Conservation (phyloP, 139 green algal genomes). For the Chlamydomonas applanata region DNA sequence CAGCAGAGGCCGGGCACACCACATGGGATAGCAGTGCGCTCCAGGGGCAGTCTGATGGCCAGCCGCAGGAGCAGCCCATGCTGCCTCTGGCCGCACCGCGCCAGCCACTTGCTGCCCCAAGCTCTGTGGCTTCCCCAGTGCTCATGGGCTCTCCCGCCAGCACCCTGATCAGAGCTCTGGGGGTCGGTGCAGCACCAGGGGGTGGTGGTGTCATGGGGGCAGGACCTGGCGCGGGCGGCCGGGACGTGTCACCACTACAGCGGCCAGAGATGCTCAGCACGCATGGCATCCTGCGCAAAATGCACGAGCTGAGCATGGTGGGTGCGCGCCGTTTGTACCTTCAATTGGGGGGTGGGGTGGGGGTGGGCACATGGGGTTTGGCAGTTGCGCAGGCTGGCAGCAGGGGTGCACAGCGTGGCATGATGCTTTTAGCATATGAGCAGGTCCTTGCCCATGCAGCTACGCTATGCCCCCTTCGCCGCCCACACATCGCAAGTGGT, state of each 20-base stretch:
- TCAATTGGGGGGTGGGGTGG: neutral
- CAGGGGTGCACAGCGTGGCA: neutral
- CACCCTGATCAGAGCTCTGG: neutral
- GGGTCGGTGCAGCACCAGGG: neutral
- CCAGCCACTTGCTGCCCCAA: neutral
- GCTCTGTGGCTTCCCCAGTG: neutral
- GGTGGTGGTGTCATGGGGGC: neutral
- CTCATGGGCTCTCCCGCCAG: slow-evolving; percentile 12
- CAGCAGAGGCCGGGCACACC: slow-evolving; percentile 14
- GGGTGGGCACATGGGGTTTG: neutral
- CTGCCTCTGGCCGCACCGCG: neutral
- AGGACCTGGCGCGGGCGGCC: neutral
- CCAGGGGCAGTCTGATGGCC: neutral
- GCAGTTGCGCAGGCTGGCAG: neutral
- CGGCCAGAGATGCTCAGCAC: slow-evolving; percentile 12
- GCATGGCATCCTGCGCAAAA: slow-evolving; percentile 7
- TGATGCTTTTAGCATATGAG: neutral
- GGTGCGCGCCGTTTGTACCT: no score
- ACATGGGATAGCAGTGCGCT: neutral
- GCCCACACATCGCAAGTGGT: neutral
- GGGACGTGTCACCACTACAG: slow-evolving; percentile 12
- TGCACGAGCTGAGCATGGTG: slow-evolving; percentile 10
- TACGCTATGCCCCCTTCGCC: neutral
- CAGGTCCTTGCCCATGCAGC: no score
- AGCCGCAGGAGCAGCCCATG: neutral